Evolutionary conservation across 2,329 filamentous ascomycete species (phyloP).

Genomic region (Aplosporella prunicola): DNA sequence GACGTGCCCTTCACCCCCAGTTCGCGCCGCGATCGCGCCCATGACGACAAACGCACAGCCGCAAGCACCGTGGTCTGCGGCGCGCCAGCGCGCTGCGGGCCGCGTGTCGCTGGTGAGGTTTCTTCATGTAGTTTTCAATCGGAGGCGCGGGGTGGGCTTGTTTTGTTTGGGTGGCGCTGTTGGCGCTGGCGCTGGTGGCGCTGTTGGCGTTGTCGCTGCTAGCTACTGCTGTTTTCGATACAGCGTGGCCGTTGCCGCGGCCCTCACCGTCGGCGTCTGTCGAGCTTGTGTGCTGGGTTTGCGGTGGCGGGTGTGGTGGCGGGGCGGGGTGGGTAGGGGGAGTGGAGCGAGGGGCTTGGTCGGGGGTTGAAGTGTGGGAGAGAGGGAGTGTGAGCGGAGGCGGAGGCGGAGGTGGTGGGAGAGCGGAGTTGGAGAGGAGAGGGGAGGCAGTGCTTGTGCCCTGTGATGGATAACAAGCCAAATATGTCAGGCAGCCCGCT

Average conservation of each 20-base stretch:
- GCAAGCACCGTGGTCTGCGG: background rate
- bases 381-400: background rate
- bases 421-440: background rate
- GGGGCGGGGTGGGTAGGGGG: background rate
- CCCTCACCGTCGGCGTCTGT: background rate
- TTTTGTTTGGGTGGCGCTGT: slow-evolving; percentile 9
- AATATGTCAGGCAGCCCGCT: slow-evolving; percentile 10
- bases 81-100: too few species aligned
- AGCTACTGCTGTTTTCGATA: too few species aligned
- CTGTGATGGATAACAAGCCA: slow-evolving; percentile 11
- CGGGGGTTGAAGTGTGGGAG: background rate
- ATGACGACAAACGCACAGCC: background rate
- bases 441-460: slow-evolving; percentile 1
- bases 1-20: too few species aligned
- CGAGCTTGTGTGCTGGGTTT: background rate
- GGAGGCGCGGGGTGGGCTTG: slow-evolving; percentile 10
- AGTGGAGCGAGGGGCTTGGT: background rate
- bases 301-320: background rate
- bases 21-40: background rate
- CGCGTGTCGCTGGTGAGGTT: slow-evolving; percentile 3
- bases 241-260: background rate
- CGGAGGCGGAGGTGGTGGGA: background rate
- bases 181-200: background rate
- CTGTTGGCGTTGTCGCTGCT: too few species aligned
- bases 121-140: slow-evolving; percentile 11